Evolutionary conservation across 306 rosid species (phyloP).

Genomic region (Chamaecrista fasciculata): DNA sequence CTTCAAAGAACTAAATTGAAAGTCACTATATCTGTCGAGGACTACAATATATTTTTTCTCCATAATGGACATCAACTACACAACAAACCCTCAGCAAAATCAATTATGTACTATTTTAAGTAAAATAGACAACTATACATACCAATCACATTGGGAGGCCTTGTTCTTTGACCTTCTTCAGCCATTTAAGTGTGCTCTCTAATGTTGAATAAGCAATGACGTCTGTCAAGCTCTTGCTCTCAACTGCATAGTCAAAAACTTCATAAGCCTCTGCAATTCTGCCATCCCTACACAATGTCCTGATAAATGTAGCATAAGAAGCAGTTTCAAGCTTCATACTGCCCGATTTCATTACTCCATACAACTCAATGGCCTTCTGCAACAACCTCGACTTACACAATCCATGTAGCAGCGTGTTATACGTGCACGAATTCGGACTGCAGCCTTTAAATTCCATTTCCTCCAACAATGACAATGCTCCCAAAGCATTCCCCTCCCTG

Average conservation of each 20-base stretch:
- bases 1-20: too few species aligned
- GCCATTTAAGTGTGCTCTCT: constrained; percentile 72
- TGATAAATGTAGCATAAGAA: constrained; percentile 70
- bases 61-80: neutral
- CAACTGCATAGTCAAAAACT: constrained; percentile 86
- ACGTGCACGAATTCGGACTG: constrained; percentile 66
- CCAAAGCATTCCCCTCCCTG: constrained; percentile 61
- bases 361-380: constrained; percentile 72
- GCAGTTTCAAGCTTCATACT: constrained; percentile 73
- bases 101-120: neutral
- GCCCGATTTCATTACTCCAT: constrained; percentile 54
- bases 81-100: constrained; percentile 4
- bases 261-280: constrained; percentile 79
- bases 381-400: constrained; percentile 66
- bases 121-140: constrained; percentile 13
- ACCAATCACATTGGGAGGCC: constrained; percentile 48
- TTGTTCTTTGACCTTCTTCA: constrained; percentile 61
- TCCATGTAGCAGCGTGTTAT: constrained; percentile 77
- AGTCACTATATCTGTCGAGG: too few species aligned
- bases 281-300: constrained; percentile 76
- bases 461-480: constrained; percentile 57
- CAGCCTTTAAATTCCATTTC: constrained; percentile 82
- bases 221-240: constrained; percentile 77
- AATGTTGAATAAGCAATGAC: constrained; percentile 71
- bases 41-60: too few species aligned